Conservation (phyloP, 2,329 filamentous ascomycete genomes). For the Fusarium concolor region DNA sequence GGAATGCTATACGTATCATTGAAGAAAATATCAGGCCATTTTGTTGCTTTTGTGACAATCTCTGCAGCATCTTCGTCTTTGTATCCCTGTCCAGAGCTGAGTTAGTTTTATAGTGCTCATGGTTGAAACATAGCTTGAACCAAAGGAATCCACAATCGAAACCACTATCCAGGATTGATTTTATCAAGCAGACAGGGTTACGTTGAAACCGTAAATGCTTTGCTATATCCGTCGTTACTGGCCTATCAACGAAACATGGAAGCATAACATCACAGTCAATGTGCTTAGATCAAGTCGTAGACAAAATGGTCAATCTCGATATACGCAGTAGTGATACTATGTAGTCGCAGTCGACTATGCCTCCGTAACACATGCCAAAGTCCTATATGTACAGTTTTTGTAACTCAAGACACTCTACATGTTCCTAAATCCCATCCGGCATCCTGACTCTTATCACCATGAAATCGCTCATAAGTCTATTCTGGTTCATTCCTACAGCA, state of each 20-base stretch:
- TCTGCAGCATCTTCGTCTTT: constrained; percentile 6
- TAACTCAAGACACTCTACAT: constrained; percentile 31
- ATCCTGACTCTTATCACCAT: constrained; percentile 10
- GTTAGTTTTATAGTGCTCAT: not conserved
- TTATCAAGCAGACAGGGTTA: not conserved
- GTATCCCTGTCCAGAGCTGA: constrained; percentile 4
- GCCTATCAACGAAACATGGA: not conserved
- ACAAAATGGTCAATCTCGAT: not conserved
- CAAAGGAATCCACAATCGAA: constrained; percentile 8
- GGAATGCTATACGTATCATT: constrained; percentile 4
- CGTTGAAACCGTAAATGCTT: not conserved
- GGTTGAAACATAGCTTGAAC: constrained; percentile 25
- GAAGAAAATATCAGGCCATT: constrained; percentile 26
- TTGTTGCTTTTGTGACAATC: constrained; percentile 17
- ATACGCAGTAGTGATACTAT: not conserved
- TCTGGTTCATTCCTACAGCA: constrained; percentile 24
- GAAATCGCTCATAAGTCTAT: constrained; percentile 30
- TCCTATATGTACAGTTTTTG: constrained; percentile 19
- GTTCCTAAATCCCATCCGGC: constrained; percentile 12
- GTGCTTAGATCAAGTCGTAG: not conserved
- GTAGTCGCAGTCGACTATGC: not conserved
- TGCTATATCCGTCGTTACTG: not conserved
- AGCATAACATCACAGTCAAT: not conserved
- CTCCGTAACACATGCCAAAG: constrained; percentile 5
- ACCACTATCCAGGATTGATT: not conserved